Evolutionary conservation across 306 rosid genomes (phyloP).

Genomic region (Lotus japonicus): DNA sequence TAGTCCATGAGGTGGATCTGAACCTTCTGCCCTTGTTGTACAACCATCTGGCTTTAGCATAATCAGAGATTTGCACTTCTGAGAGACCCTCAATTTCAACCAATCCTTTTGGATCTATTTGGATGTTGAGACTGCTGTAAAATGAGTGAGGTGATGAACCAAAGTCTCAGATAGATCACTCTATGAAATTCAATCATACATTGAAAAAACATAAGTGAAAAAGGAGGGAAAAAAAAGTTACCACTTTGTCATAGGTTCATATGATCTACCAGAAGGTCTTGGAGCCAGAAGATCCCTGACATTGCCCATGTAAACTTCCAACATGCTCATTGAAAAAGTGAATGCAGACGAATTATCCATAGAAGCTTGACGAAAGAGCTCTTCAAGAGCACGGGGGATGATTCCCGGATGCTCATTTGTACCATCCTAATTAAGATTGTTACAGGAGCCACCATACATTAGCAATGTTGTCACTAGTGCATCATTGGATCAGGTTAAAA

Average conservation of each 20-base stretch:
- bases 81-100: slow-evolving; percentile 90
- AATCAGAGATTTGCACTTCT: slow-evolving; percentile 66
- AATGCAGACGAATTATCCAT: slow-evolving; percentile 37
- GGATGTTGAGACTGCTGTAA: slow-evolving; percentile 88
- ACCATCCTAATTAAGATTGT: slow-evolving; percentile 62
- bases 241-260: slow-evolving; percentile 58
- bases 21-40: slow-evolving; percentile 70
- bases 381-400: slow-evolving; percentile 70
- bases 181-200: background rate
- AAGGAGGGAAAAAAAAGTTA: slow-evolving; percentile 11
- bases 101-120: slow-evolving; percentile 79
- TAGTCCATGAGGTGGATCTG: slow-evolving; percentile 92
- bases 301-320: slow-evolving; percentile 93
- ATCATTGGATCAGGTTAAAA: too few relatives aligned
- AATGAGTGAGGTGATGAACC: background rate
- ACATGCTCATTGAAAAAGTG: slow-evolving; percentile 84
- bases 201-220: background rate
- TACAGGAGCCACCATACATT: background rate
- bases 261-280: slow-evolving; percentile 42
- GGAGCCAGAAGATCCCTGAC: slow-evolving; percentile 75
- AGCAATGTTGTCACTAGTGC: too few relatives aligned
- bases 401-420: slow-evolving; percentile 70
- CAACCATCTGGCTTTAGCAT: slow-evolving; percentile 85
- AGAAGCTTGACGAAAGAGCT: slow-evolving; percentile 63
- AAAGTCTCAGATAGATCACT: background rate